phyloP scores from a whole-genome alignment of 805 yeast genomes.

The Candida sakaeoensis region DNA sequence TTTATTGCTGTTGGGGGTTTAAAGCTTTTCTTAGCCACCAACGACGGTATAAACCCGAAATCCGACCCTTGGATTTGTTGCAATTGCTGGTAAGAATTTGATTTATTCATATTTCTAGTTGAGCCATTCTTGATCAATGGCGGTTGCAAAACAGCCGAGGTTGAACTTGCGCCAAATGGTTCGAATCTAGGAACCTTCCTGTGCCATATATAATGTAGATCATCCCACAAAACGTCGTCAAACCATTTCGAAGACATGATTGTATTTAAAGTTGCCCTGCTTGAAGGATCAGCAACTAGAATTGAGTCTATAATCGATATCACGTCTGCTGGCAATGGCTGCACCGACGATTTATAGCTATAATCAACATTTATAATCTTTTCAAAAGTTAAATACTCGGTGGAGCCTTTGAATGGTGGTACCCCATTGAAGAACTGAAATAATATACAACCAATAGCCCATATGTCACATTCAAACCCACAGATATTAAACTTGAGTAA shows the following conservation, averaged over 20 bases:
- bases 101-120: constrained; percentile 33
- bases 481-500: constrained; percentile 71
- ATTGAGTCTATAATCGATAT: constrained; percentile 27
- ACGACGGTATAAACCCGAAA: constrained; percentile 28
- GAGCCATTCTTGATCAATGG: constrained; percentile 34
- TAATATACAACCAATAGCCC: constrained; percentile 91
- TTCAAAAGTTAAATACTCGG: constrained; percentile 84
- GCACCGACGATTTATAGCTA: constrained; percentile 33
- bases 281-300: constrained; percentile 29
- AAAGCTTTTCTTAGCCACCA: constrained; percentile 26
- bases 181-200: constrained; percentile 30
- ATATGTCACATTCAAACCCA: constrained; percentile 81
- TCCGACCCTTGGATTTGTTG: constrained; percentile 36
- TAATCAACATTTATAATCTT: constrained; percentile 78
- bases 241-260: constrained; percentile 36
- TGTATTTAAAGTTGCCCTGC: constrained; percentile 30
- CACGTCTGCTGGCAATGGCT: constrained; percentile 29
- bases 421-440: constrained; percentile 78
- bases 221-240: constrained; percentile 37
- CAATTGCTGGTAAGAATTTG: constrained; percentile 35
- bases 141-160: constrained; percentile 5
- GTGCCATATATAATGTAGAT: constrained; percentile 37
- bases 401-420: constrained; percentile 87
- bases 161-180: constrained; percentile 19
- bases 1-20: constrained; percentile 34